Base-by-base conservation (phyloP, 148 eudicot genomes). In the Rhododendron kiyosumense region DNA sequence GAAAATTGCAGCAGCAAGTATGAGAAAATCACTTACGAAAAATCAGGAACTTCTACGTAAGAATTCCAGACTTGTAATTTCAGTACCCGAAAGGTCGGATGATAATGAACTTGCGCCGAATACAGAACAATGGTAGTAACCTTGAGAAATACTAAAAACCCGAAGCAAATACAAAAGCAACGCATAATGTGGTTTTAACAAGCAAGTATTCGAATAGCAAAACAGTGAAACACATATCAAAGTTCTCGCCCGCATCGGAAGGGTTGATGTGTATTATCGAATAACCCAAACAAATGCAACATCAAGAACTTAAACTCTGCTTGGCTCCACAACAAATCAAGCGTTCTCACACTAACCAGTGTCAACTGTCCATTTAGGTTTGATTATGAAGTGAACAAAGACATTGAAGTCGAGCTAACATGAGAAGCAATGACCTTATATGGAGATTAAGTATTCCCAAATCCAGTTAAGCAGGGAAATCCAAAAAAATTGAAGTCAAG, bases 391-490 rank as follows among this genome's bases (percentile, higher is more conserved):
- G 59, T 9, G 5, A 26, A 30, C 13, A 36, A 26, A 22, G 0
- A 17, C 78, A 83, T 0, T n/a, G 38, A 1, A n/a, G 51, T 71
- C 17, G 34, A 46, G 51, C 43, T 7, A 32, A 10, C 51, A 38
- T 13, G 48, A 32, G 45, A 38, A 6, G 14, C 63, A 84, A 74
- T 34, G 20, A 49, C 22, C 52, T 41, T 41, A 10, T 32, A 14
- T 65, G 20, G 52, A 18, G 54, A 65, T 83, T 24, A 32, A 41
- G 46, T 85, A 63, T 84, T 43, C 63, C 69, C 32, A 81, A 80
- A 76, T 45, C 45, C 69, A 73, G 18, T 81, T 81, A 46, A 84
- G 80, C 73, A 79, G 46, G 51, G 32, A 71, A 71, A 69, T 17
- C 43, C 43, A 57, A 78, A 84, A 84, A 76, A 51, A 79, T 84